Percentiles rank a stretch among this genome's conserved stretches.
Evolutionary conservation across 2,329 filamentous ascomycete species (phyloP).

Genomic region (Fusarium acutatum): DNA sequence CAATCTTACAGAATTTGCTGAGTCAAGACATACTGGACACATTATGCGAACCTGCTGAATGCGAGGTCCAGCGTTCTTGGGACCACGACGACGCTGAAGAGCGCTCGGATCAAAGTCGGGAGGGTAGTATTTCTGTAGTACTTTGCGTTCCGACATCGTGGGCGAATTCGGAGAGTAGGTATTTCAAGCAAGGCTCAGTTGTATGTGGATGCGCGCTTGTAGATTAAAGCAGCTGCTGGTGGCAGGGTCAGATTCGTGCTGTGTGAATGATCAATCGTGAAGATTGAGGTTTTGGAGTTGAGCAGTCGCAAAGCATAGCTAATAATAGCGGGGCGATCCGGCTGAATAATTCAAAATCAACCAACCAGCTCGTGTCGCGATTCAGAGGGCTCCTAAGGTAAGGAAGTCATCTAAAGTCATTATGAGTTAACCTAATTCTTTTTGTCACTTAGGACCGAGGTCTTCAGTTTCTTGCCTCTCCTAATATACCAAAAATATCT

Average conservation of each 20-base stretch:
- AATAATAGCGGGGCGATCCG: background rate
- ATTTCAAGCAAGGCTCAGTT: background rate
- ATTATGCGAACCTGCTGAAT: constrained; percentile 78
- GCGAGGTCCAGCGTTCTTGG: constrained; percentile 79
- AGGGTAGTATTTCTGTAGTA: constrained; percentile 72
- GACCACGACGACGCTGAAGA: constrained; percentile 74
- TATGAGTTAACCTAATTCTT: background rate
- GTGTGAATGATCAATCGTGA: background rate
- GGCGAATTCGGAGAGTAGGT: background rate
- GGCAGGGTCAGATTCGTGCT: background rate
- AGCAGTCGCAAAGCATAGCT: background rate
- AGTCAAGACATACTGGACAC: background rate
- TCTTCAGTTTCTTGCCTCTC: background rate
- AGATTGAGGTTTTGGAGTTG: background rate
- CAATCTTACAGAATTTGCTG: background rate
- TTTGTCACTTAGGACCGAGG: background rate
- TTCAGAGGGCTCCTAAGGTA: too few relatives aligned
- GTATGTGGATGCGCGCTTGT: background rate
- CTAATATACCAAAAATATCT: background rate
- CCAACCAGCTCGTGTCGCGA: background rate
- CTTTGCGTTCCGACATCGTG: constrained; percentile 87
- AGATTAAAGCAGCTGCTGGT: background rate
- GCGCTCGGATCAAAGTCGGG: constrained; percentile 91
- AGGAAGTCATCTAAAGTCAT: background rate
- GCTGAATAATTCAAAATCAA: background rate